Evolutionary conservation across 2,329 filamentous ascomycete species (phyloP).

Genomic region (Trichoderma cornu-damae): DNA sequence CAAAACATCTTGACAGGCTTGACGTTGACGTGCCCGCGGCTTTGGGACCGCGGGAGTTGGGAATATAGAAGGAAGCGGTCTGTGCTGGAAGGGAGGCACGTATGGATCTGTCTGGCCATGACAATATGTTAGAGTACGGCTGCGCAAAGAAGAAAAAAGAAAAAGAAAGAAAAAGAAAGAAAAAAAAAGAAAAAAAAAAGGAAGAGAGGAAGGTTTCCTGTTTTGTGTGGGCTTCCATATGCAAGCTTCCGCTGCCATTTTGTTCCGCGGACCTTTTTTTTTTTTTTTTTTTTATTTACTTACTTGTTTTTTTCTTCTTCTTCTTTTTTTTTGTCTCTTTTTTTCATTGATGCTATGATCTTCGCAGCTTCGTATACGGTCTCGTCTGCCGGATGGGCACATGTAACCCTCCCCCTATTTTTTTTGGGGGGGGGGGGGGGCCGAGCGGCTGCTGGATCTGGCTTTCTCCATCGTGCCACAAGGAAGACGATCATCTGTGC

Average conservation of each 20-base stretch:
- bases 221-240: neutral
- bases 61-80: neutral
- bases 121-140: no score
- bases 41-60: no score
- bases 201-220: neutral
- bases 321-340: no score
- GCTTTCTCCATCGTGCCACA: neutral
- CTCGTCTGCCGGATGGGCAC: no score
- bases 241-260: constrained; percentile 6
- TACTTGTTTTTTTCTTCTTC: no score
- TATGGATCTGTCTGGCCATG: no score
- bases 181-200: no score
- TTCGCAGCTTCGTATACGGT: neutral
- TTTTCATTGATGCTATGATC: neutral
- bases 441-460: neutral
- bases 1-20: neutral
- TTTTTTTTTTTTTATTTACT: no score
- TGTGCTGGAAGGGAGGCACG: neutral
- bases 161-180: no score
- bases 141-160: no score
- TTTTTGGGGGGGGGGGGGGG: no score
- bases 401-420: neutral
- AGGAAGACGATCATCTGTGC: neutral
- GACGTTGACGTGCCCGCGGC: neutral
- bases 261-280: neutral